Conservation (phyloP, 305 asterid species). For the Rubia peregrina region DNA sequence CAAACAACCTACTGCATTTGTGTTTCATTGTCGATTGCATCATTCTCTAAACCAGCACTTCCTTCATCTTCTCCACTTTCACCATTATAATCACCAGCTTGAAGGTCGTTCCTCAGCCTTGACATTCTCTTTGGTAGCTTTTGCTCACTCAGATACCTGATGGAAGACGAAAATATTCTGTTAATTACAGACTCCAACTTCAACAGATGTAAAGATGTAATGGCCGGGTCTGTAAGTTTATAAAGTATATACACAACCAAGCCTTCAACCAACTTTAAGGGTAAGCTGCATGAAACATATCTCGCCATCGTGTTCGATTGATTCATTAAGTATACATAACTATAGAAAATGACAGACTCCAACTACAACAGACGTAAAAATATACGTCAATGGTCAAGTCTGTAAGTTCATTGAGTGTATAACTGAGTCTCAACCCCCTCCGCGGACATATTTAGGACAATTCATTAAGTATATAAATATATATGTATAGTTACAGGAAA, state of each 20-base stretch:
- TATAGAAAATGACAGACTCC: neutral
- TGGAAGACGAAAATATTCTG: slow-evolving; percentile 23
- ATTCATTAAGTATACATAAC: neutral
- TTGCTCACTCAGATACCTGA: neutral
- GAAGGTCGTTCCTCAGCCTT: neutral
- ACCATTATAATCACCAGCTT: slow-evolving; percentile 3
- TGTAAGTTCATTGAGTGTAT: neutral
- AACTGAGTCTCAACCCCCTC: neutral
- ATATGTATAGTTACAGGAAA: neutral
- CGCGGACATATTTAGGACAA: neutral
- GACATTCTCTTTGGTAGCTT: neutral
- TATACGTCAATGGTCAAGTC: neutral
- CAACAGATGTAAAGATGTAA: slow-evolving; percentile 2
- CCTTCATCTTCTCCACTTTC: slow-evolving; percentile 27
- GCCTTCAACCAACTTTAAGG: neutral
- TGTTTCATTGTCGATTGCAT: slow-evolving; percentile 41
- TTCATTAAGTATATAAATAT: neutral
- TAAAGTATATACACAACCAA: neutral
- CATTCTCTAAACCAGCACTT: slow-evolving; percentile 48
- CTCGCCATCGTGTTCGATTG: neutral
- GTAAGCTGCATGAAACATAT: neutral
- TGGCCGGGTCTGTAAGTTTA: neutral
- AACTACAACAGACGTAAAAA: neutral
- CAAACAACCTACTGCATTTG: slow-evolving; percentile 23
- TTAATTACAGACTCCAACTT: slow-evolving; percentile 33